Base-by-base conservation (phyloP, 2,329 filamentous ascomycete genomes). In the Xylaria sp. region DNA sequence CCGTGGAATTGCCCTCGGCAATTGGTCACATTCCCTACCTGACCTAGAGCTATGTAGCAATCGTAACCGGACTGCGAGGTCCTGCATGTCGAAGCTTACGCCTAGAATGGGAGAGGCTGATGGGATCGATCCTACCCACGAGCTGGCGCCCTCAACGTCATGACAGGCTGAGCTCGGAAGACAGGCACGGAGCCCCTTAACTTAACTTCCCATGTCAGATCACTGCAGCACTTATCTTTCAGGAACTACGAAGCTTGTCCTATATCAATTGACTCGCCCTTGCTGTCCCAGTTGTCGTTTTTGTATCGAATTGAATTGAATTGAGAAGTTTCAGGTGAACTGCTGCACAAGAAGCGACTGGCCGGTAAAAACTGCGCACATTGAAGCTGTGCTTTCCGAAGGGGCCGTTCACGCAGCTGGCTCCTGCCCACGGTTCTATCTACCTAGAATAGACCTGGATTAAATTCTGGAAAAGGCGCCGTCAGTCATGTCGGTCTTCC, bases 401-500 rank as follows among this genome's bases (percentile, higher is more conserved):
- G 14, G 7, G 34, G 34, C 34, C 6, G 34, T 36, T 36, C 11
- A 36, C 34, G 39, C 14, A 11, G 39, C 39, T 17, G 2, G 39
- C 39, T 36, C 34, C 11, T 36, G 1, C 34, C 34, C 11, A 8
- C 34, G 34, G 34, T 36, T 6, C 7, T 36, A 36, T 36, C 34
- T 36, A 36, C 7, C 11, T 7, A 11, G 34, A 2, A 36, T 8
- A 36, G 39, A 5, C 39, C 12, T 42, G 2, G 1, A 11, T 3
- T 42, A 11, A 42, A 17, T 42, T 17, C 12, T 42, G 11, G 2
- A 42, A 12, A 42, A 42, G 39, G 39, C 39, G 39, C 12, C 39
- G 12, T 5, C 11, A 42, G 21, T 19, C 54, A 69, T 69, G 67
- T 69, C 67, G 39, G 12, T 45, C 30, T 14, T 64, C 53, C 48